Percentiles rank a stretch among this genome's conserved stretches.
Conservation (phyloP, 2,329 filamentous ascomycete genomes). For the Ophiobolus disseminans region DNA sequence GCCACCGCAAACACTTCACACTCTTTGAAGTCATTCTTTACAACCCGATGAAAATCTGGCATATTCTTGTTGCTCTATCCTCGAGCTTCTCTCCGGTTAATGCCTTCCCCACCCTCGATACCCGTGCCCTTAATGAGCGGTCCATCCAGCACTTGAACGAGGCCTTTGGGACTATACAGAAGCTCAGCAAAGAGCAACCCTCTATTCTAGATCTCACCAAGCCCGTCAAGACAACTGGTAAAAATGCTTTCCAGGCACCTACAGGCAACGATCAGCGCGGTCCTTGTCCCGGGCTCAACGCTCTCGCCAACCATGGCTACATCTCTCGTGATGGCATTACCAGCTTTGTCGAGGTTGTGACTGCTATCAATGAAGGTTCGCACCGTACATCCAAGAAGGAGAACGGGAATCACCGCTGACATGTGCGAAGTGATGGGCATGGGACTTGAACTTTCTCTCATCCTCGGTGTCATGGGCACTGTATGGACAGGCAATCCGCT, state of each 20-base stretch:
- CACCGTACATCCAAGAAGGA: conserved; percentile 17
- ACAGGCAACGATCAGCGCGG: conserved; percentile 51
- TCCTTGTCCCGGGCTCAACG: conserved; percentile 52
- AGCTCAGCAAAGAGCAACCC: conserved; percentile 18
- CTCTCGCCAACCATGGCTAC: conserved; percentile 50
- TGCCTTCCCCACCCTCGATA: conserved; percentile 21
- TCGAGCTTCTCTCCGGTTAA: conserved; percentile 9
- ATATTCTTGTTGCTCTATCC: conserved; percentile 15
- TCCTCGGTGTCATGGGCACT: conserved; percentile 54
- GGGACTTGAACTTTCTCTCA: conserved; percentile 52
- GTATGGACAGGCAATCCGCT: conserved; percentile 60
- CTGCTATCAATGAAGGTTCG: conserved; percentile 51
- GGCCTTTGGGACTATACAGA: conserved; percentile 17
- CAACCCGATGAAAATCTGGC: conserved; percentile 29
- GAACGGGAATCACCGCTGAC: no score
- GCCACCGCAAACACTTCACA: background rate
- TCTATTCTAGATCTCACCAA: conserved; percentile 26
- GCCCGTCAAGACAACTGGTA: conserved; percentile 34
- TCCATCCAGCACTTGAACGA: conserved; percentile 17
- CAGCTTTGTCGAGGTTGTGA: conserved; percentile 52
- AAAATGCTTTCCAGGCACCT: conserved; percentile 44
- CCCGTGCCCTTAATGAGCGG: conserved; percentile 9
- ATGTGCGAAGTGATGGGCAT: conserved; percentile 51
- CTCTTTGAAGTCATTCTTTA: no score
- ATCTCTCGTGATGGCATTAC: conserved; percentile 44